Conservation (phyloP, 106 monocot species). For the Gastrodia elata region DNA sequence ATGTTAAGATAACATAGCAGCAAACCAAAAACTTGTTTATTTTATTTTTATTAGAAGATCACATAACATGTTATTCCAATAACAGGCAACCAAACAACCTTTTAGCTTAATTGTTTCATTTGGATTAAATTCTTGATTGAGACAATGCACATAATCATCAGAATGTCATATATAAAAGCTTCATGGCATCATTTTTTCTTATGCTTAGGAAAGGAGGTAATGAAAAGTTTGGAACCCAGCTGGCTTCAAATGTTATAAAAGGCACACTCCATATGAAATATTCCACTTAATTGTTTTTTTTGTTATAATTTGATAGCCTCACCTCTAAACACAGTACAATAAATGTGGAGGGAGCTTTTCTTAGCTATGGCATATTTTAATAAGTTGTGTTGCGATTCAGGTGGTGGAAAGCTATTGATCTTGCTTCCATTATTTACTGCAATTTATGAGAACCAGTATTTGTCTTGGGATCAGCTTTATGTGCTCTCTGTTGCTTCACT, state of each 20-base stretch:
- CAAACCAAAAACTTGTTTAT: no score
- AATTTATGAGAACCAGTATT: background rate
- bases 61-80: no score
- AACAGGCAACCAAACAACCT: no score
- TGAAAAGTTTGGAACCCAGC: background rate
- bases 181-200: no score
- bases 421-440: background rate
- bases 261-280: background rate
- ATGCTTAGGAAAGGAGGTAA: background rate
- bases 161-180: background rate
- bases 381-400: background rate
- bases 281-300: background rate
- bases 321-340: background rate
- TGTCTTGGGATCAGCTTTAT: background rate
- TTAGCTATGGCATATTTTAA: background rate
- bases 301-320: background rate
- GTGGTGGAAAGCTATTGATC: background rate
- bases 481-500: background rate
- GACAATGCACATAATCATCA: background rate
- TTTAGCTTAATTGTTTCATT: background rate
- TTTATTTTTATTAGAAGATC: no score
- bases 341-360: background rate
- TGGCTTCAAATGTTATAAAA: background rate
- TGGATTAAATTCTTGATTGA: background rate
- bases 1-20: no score